Conservation (phyloP, 345 rosid genomes). For the Orychophragmus violaceus region DNA sequence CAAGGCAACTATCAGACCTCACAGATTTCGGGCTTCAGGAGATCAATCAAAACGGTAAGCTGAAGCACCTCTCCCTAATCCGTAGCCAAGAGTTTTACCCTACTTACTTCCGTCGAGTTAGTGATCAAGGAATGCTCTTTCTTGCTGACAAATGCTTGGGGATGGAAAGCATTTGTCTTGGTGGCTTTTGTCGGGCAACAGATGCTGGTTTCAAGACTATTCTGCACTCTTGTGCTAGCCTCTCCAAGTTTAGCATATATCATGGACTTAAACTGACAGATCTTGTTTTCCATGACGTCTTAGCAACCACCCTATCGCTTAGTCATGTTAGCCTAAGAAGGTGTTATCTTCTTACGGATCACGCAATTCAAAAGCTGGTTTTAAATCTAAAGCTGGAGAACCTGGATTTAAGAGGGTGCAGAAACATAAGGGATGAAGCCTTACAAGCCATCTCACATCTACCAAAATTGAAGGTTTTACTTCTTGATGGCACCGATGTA, state of each 20-base stretch:
- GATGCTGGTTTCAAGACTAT: slow-evolving; percentile 83
- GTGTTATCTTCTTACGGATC: slow-evolving; percentile 75
- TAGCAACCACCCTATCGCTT: slow-evolving; percentile 70
- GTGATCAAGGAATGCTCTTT: slow-evolving; percentile 86
- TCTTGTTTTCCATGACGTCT: slow-evolving; percentile 81
- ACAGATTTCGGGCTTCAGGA: slow-evolving; percentile 81
- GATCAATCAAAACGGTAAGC: slow-evolving; percentile 64
- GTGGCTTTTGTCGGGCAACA: slow-evolving; percentile 87
- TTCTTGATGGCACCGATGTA: slow-evolving; percentile 63
- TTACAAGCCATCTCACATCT: slow-evolving; percentile 58
- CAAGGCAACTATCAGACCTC: slow-evolving; percentile 58
- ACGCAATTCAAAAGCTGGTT: slow-evolving; percentile 55
- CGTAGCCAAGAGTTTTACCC: slow-evolving; percentile 71
- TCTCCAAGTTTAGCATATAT: slow-evolving; percentile 67
- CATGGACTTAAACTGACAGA: slow-evolving; percentile 74
- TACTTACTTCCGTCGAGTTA: slow-evolving; percentile 71
- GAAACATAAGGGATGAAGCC: slow-evolving; percentile 68
- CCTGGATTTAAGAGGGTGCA: slow-evolving; percentile 88
- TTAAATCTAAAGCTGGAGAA: slow-evolving; percentile 48
- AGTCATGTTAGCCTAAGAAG: slow-evolving; percentile 81
- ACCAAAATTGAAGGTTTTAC: slow-evolving; percentile 44
- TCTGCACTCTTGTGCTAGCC: slow-evolving; percentile 74
- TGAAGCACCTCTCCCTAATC: slow-evolving; percentile 74
- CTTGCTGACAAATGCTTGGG: slow-evolving; percentile 79
- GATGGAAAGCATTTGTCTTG: slow-evolving; percentile 82